Base-by-base conservation (phyloP, 2,329 filamentous ascomycete genomes). In the Ophiosphaerella herpotricha region DNA sequence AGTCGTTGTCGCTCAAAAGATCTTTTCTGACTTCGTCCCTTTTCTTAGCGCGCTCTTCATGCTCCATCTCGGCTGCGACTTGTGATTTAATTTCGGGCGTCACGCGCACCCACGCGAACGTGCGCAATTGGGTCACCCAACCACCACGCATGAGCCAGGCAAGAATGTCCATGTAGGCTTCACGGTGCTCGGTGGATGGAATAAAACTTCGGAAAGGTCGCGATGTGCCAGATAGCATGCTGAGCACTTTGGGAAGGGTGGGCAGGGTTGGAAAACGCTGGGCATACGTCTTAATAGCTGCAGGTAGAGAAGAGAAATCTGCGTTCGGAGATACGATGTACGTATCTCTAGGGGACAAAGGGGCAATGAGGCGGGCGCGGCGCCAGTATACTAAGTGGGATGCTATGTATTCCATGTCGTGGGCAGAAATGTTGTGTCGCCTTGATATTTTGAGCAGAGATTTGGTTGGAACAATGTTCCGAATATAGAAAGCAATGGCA, bases 381-480 rank as follows among this genome's bases (percentile, higher is more conserved):
- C 94, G 87, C 92, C 93, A 97, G 75, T 95, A 96, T 54, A 97
- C 91, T 55, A 99, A 87, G 75, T 97, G 94, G 50, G 90, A 89
- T 8, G 92, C 91, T 55, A 96, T 89, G 61, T 90, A 87, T 56
- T 93, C 88, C 55, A 97, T 88, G 60, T 96, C 90, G 29, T 85
- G 81, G 1, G 94, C 80, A 3, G 88, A 86, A 44, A 97, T 87
- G 16, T 86, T 83, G 43, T 88, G 85, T 58, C 82, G 84, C 58
- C 86, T 83, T 13, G 87, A 85, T 46, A 91, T 84, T 69, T 92
- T 89, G 82, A 89, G 61, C 81, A 92, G 57, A 0, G 81, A 84
- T 58, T 86, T 86, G 1, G 82, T 85, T 5, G 84, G 82, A 24
- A 79, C 81, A 8, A 81, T 78, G 48, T 79, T 80, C 36, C 81